phyloP scores from a whole-genome alignment of 2,329 filamentous ascomycete species.

The Davidsoniella neocaledoniae region DNA sequence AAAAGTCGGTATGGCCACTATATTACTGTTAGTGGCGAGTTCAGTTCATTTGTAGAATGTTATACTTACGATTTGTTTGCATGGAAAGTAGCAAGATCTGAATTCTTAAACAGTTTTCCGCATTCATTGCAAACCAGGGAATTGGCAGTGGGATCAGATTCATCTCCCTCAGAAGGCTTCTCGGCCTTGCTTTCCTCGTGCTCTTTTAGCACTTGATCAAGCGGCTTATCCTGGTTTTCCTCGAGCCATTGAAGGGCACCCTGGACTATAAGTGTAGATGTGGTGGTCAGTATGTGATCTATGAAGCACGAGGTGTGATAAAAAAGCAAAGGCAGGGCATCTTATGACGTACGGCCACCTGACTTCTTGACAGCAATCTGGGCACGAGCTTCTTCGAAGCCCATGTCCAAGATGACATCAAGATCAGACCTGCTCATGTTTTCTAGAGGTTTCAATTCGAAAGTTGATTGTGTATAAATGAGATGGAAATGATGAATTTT shows the following conservation, averaged over 20 bases:
- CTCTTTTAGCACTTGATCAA: constrained; percentile 55
- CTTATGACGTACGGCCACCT: constrained; percentile 48
- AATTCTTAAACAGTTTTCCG: constrained; percentile 72
- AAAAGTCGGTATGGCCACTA: constrained; percentile 75
- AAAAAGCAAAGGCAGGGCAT: background rate
- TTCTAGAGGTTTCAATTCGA: background rate
- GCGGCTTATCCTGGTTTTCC: constrained; percentile 69
- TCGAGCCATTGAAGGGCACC: constrained; percentile 91
- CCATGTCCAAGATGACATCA: constrained; percentile 48
- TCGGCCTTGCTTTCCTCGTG: constrained; percentile 17
- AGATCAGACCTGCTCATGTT: constrained; percentile 43
- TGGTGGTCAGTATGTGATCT: background rate
- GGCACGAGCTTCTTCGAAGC: constrained; percentile 69
- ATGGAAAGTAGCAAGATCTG: constrained; percentile 74
- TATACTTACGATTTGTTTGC: constrained; percentile 59
- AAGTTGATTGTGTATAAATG: background rate
- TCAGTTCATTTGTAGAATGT: background rate
- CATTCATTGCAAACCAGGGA: constrained; percentile 92
- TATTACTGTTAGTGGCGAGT: background rate
- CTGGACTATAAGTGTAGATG: constrained; percentile 40
- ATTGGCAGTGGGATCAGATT: constrained; percentile 38
- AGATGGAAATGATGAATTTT: background rate
- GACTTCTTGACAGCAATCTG: constrained; percentile 71
- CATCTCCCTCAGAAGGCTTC: constrained; percentile 20
- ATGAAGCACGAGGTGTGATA: background rate